phyloP scores from a whole-genome alignment of 495 filamentous ascomycete genomes.

The Trichoderma asperelloides region DNA sequence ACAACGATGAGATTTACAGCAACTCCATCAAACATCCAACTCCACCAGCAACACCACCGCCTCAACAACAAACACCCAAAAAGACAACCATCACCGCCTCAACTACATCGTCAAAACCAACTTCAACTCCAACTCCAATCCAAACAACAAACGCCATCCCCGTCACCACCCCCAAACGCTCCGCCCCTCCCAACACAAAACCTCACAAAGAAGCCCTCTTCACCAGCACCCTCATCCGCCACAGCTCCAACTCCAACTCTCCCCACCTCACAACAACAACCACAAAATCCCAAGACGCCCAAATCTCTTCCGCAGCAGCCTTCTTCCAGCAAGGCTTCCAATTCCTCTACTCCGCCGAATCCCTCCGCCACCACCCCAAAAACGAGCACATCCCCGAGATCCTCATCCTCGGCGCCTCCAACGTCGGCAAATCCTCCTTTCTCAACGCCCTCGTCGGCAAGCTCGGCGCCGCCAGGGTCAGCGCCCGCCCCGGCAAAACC shows the following conservation, averaged over 20 bases:
- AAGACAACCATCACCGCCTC: not conserved
- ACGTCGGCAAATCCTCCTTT: slow-evolving; percentile 85
- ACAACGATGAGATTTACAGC: not conserved
- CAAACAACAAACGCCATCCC: not conserved
- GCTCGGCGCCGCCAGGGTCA: slow-evolving; percentile 15
- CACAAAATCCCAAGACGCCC: not conserved
- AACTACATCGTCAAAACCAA: not conserved
- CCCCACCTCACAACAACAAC: not conserved
- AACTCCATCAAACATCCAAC: not conserved
- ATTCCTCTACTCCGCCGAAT: slow-evolving; percentile 61
- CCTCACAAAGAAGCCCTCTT: not conserved
- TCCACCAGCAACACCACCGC: not conserved
- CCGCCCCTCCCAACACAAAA: not conserved
- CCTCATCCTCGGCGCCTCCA: slow-evolving; percentile 63
- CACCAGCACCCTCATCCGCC: not conserved
- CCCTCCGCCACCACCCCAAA: slow-evolving; percentile 58
- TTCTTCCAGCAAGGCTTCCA: slow-evolving; percentile 54
- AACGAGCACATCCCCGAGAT: slow-evolving; percentile 51
- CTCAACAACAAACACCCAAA: not conserved
- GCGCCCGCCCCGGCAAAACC: slow-evolving; percentile 57
- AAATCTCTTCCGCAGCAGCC: slow-evolving; percentile 39
- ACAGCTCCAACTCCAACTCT: not conserved
- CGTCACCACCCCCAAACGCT: not conserved
- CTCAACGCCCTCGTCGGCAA: slow-evolving; percentile 71
- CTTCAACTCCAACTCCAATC: not conserved